Evolutionary conservation across 1,139 yeast species (phyloP), one percentile per base, ranked within the genome.

Genomic region (Yamadazyma friedrichii): DNA sequence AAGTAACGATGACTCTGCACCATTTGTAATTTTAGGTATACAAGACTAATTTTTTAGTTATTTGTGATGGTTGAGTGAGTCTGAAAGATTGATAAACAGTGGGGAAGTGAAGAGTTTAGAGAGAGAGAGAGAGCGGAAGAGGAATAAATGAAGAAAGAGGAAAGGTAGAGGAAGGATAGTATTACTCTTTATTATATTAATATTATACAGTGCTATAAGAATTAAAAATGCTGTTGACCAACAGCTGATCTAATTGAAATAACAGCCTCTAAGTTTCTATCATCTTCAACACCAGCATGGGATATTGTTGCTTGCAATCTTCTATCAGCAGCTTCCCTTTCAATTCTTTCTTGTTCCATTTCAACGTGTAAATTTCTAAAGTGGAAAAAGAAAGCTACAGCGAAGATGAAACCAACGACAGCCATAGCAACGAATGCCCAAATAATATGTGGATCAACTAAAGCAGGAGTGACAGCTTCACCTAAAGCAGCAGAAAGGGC

Each of bases 401-500:
- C 77, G 37, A 64, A 59, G 15, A 74, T 47, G 33, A 62, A 58
- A 44, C 52, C 56, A 33, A 45, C 47, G 29, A 42, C 44, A 15
- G 51, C 50, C 50, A 50, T 45, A 35, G 55, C 54, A 30, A 45
- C 50, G 49, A 49, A 50, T 38, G 52, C 51, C 53, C 54, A 50
- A 31, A 44, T 50, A 25, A 50, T 49, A 31, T 49, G 32, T 22
- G 55, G 55, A 42, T 50, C 54, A 35, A 34, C 40, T 32, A 53
- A 65, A 5, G 80, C 80, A 37, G 80, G 74, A 29, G 80, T 70
- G 35, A 74, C 62, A 22, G 82, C 83, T 56, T 76, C 76, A 15
- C 77, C 70, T 36, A 80, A 56, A 13, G 84, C 84, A 33, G 84
- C 80, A 11, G 83, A 67, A 39, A 82, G 54, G 9, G 88, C 85